Evolutionary conservation across 306 rosid species (phyloP).

Genomic region (apple (Malus domestica)): ASM211411v1 NC_041804.1:13964001-13964500

Average conservation of each 20-base stretch:
- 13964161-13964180: no score
- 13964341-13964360: background rate
- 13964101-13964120: background rate
- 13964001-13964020: background rate
- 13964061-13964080: background rate
- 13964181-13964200: background rate
- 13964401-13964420: background rate
- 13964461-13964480: conserved; percentile 1
- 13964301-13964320: background rate
- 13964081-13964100: background rate
- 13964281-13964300: background rate
- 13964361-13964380: background rate
- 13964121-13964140: background rate
- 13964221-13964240: background rate
- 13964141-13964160: no score
- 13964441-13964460: background rate
- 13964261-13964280: background rate
- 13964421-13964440: background rate
- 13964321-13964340: background rate
- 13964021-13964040: background rate
- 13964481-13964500: background rate
- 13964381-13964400: background rate
- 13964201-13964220: background rate
- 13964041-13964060: background rate
- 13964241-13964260: background rate